These are phyloP conservation scores for Rubroboletus satanas DNA, from an alignment of 768 basidiomycete species.

Conservation along the genomic window DNA sequence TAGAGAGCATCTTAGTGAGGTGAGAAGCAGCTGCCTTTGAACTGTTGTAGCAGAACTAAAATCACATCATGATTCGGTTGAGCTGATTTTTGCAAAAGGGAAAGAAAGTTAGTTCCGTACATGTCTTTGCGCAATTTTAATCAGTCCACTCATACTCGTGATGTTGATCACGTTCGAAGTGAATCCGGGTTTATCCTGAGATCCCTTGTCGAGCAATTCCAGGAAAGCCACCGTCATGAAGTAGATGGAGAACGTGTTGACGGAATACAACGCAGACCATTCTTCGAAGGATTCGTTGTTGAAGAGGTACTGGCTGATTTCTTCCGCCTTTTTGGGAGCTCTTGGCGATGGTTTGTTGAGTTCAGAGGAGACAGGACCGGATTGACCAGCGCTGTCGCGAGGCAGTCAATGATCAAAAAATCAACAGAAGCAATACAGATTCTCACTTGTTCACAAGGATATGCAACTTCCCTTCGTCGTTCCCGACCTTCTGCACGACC, in stretches of 20 bases:
- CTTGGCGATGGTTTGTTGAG: constrained; percentile 53
- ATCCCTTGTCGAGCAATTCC: constrained; percentile 69
- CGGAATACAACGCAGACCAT: constrained; percentile 59
- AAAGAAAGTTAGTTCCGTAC: constrained; percentile 41
- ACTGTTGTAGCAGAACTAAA: constrained; percentile 78
- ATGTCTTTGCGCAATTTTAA: constrained; percentile 71
- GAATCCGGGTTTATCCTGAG: constrained; percentile 52
- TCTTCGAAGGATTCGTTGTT: constrained; percentile 57
- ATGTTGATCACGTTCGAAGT: constrained; percentile 71
- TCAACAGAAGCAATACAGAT: background rate
- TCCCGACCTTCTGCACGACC: constrained; percentile 40
- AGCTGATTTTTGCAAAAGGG: background rate
- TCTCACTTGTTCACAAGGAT: constrained; percentile 80
- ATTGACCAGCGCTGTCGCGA: constrained; percentile 62
- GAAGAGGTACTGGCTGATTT: constrained; percentile 67
- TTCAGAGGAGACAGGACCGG: constrained; percentile 59
- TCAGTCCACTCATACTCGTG: constrained; percentile 71
- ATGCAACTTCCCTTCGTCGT: constrained; percentile 62
- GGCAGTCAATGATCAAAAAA: background rate
- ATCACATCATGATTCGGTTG: background rate
- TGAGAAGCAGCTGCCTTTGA: constrained; percentile 75
- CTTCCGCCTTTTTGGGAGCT: constrained; percentile 58
- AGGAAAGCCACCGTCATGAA: constrained; percentile 76
- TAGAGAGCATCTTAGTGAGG: constrained; percentile 71
- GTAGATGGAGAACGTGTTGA: constrained; percentile 75